A percentile compares a stretch with the other conserved stretches of the same genome.
Evolutionary conservation across 495 filamentous ascomycete genomes (phyloP).

Genomic region (Hypoxylon subgilvum): DNA sequence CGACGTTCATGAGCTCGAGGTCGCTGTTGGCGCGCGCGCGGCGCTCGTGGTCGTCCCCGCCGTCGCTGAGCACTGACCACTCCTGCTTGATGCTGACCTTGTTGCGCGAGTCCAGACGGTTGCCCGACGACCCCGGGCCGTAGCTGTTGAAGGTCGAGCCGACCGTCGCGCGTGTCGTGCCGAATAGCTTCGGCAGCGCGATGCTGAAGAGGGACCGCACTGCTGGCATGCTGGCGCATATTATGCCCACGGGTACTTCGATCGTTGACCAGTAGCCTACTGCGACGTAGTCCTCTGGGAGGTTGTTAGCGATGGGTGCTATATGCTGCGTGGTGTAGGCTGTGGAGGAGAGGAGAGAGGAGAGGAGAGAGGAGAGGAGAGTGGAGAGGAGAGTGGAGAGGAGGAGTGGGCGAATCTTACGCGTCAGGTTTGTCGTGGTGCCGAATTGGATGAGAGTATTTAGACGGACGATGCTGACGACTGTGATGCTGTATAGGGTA

Average conservation of each 20-base stretch:
- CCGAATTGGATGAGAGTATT: conserved; percentile 44
- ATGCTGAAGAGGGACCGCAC: conserved; percentile 44
- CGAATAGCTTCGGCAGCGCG: conserved; percentile 34
- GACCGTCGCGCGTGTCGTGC: conserved; percentile 19
- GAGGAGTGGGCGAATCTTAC: conserved; percentile 13
- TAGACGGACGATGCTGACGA: conserved; percentile 47
- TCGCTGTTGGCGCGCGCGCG: conserved; percentile 11
- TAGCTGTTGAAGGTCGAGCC: conserved; percentile 25
- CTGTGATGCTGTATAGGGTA: conserved; percentile 35
- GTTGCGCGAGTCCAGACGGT: conserved; percentile 10
- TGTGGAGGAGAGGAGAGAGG: too few species aligned
- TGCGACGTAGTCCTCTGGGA: conserved; percentile 45
- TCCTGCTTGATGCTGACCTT: conserved; percentile 34
- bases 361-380: too few species aligned
- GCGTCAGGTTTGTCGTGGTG: conserved; percentile 45
- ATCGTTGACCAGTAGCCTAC: conserved; percentile 51
- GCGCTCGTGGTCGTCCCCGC: background rate
- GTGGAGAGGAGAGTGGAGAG: background rate
- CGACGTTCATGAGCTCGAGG: conserved; percentile 25
- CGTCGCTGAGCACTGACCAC: conserved; percentile 27
- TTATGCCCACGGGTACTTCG: conserved; percentile 50
- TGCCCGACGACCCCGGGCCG: conserved; percentile 10
- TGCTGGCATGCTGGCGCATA: conserved; percentile 49
- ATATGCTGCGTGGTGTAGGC: background rate
- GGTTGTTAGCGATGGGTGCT: background rate